These are phyloP conservation scores for Nicotiana otophora DNA, from an alignment of 257 asterid species.

Conservation along the genomic window DNA sequence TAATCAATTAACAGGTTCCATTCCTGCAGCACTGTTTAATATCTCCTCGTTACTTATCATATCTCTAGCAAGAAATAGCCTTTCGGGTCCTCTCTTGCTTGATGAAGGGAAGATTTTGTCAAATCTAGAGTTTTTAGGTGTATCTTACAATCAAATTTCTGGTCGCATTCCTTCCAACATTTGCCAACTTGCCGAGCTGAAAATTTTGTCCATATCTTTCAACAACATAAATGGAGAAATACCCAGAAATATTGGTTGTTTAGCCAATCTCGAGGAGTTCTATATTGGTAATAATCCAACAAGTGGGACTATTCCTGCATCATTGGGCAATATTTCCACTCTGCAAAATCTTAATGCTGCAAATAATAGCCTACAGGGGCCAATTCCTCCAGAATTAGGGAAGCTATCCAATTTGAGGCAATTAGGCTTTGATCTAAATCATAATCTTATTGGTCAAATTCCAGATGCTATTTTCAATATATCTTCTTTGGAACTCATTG, in stretches of 20 bases:
- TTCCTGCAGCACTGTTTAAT: conserved; percentile 27
- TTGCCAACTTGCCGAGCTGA: conserved; percentile 15
- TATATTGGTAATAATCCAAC: conserved; percentile 20
- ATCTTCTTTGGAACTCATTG: conserved; percentile 19
- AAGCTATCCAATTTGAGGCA: conserved; percentile 20
- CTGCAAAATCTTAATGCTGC: conserved; percentile 20
- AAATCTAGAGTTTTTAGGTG: conserved; percentile 12
- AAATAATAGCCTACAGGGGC: conserved; percentile 21
- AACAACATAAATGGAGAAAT: conserved; percentile 28
- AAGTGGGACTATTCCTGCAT: conserved; percentile 26
- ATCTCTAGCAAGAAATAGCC: conserved; percentile 19
- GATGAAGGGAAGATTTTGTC: not conserved
- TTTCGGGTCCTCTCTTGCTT: conserved; percentile 23
- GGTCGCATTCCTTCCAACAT: conserved; percentile 22
- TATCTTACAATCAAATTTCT: conserved; percentile 20
- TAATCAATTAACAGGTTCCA: conserved; percentile 27
- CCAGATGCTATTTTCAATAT: conserved; percentile 30
- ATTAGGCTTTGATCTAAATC: conserved; percentile 13
- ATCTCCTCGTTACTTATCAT: conserved; percentile 17
- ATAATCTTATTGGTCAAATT: conserved; percentile 26
- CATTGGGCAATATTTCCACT: conserved; percentile 29
- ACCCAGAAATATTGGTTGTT: conserved; percentile 29
- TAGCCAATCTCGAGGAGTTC: conserved; percentile 18
- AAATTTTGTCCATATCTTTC: conserved; percentile 9
- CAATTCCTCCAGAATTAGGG: conserved; percentile 20